Percentiles rank a stretch among this genome's conserved stretches.
phyloP scores from a whole-genome alignment of 805 yeast genomes.

The Candida schatavii region DNA sequence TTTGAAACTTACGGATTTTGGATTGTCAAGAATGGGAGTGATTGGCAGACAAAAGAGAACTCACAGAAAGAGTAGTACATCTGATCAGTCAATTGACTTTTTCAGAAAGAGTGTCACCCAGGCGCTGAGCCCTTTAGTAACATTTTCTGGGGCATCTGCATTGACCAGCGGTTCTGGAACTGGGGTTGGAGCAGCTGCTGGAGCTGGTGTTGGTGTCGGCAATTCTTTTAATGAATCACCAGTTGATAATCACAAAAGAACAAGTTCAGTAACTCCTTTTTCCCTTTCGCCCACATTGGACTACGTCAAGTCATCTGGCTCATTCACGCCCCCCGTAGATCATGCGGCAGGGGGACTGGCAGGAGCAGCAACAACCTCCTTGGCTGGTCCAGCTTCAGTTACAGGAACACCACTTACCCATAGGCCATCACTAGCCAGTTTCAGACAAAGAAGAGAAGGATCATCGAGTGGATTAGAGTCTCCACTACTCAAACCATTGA shows the following conservation, averaged over 20 bases:
- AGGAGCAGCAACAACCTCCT: neutral
- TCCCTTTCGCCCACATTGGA: constrained; percentile 42
- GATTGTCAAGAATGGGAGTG: constrained; percentile 85
- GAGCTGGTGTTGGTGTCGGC: too few species aligned
- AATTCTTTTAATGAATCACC: constrained; percentile 24
- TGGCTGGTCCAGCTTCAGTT: neutral
- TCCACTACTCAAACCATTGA: constrained; percentile 47
- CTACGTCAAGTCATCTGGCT: constrained; percentile 13
- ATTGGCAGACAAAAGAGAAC: constrained; percentile 67
- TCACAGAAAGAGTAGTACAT: constrained; percentile 40
- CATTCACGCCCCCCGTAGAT: constrained; percentile 14
- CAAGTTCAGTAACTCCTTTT: constrained; percentile 44
- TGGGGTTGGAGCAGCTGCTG: too few species aligned
- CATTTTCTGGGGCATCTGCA: constrained; percentile 11
- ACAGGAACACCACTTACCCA: neutral
- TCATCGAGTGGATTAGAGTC: constrained; percentile 40
- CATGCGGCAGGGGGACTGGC: constrained; percentile 11
- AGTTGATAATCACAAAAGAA: constrained; percentile 25
- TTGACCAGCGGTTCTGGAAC: constrained; percentile 2
- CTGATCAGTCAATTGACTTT: constrained; percentile 41
- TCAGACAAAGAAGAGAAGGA: constrained; percentile 1
- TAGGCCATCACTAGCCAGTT: constrained; percentile 3
- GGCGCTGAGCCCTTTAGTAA: constrained; percentile 25
- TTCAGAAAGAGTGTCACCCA: constrained; percentile 29
- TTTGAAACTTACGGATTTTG: constrained; percentile 91